These are phyloP conservation scores for Aureobasidium sp. DNA, from an alignment of 2,329 filamentous ascomycete genomes.

Conservation along the genomic window DNA sequence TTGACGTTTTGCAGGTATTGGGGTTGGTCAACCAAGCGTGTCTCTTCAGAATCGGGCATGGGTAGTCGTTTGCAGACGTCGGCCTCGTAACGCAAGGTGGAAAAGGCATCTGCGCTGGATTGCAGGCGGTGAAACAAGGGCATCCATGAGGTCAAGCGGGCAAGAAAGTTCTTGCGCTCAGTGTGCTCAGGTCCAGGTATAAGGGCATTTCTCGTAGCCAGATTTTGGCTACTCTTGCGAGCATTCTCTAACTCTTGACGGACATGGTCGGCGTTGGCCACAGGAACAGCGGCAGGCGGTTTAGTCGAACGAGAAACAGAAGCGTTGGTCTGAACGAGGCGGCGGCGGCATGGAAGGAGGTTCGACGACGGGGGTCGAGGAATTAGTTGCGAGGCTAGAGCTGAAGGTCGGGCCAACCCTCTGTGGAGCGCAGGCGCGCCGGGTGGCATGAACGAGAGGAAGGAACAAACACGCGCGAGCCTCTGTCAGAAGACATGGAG, in stretches of 20 bases:
- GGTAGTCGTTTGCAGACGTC: background rate
- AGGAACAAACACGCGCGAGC: constrained; percentile 8
- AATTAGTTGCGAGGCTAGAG: constrained; percentile 18
- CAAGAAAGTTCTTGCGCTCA: constrained; percentile 5
- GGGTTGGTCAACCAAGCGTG: constrained; percentile 25
- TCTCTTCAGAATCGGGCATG: background rate
- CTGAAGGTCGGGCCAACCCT: constrained; percentile 37
- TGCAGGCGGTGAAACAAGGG: background rate
- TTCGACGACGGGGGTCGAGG: background rate
- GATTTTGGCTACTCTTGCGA: background rate
- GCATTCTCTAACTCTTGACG: constrained; percentile 5
- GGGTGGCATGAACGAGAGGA: constrained; percentile 32
- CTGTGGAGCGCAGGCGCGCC: constrained; percentile 28
- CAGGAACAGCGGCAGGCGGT: background rate
- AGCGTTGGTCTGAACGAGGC: background rate
- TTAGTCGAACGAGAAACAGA: background rate
- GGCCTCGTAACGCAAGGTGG: background rate
- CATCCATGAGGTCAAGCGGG: background rate
- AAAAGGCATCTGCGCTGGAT: background rate
- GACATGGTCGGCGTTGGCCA: background rate
- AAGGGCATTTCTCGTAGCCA: background rate
- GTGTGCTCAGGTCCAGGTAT: background rate
- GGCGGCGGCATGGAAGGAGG: background rate
- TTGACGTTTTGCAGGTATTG: constrained; percentile 23
- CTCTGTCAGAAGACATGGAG: constrained; percentile 27